A percentile compares a stretch with the other conserved stretches of the same genome.
phyloP scores from a whole-genome alignment of 768 basidiomycete species.

The Tremella yokohamensis region DNA sequence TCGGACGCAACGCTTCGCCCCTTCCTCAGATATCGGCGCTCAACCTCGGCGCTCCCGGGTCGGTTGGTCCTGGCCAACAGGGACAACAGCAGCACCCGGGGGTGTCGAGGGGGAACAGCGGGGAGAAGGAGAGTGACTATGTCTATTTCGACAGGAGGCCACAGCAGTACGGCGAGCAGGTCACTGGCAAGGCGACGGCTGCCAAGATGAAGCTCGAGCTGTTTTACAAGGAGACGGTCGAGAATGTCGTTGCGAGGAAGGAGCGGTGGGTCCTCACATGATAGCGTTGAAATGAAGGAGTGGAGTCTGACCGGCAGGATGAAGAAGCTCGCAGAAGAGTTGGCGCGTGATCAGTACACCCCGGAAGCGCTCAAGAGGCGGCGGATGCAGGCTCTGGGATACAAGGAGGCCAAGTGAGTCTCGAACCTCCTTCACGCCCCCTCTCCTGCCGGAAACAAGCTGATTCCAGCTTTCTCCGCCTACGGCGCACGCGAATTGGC shows the following conservation, averaged over 20 bases:
- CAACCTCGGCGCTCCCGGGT: conserved; percentile 34
- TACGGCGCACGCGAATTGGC: conserved; percentile 83
- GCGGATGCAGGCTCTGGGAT: conserved; percentile 44
- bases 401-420: conserved; percentile 48
- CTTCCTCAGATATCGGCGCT: conserved; percentile 19
- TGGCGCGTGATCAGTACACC: conserved; percentile 39
- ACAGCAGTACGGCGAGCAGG: conserved; percentile 71
- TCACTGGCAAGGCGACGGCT: conserved; percentile 75
- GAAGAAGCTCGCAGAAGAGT: conserved; percentile 44
- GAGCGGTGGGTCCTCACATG: conserved; percentile 60
- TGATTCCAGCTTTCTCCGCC: conserved; percentile 71
- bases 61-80: conserved; percentile 7
- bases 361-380: conserved; percentile 45
- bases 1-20: conserved; percentile 11
- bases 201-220: conserved; percentile 95
- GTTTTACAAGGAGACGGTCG: conserved; percentile 94
- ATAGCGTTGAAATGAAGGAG: neutral
- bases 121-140: conserved; percentile 61
- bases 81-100: neutral
- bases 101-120: neutral
- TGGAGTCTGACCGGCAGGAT: conserved; percentile 23
- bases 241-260: conserved; percentile 90
- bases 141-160: conserved; percentile 87
- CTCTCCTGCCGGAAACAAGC: neutral
- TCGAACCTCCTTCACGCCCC: neutral